These are phyloP conservation scores for Pleurotus ostreatus DNA, from an alignment of 768 basidiomycete species.

Conservation along the genomic window DNA sequence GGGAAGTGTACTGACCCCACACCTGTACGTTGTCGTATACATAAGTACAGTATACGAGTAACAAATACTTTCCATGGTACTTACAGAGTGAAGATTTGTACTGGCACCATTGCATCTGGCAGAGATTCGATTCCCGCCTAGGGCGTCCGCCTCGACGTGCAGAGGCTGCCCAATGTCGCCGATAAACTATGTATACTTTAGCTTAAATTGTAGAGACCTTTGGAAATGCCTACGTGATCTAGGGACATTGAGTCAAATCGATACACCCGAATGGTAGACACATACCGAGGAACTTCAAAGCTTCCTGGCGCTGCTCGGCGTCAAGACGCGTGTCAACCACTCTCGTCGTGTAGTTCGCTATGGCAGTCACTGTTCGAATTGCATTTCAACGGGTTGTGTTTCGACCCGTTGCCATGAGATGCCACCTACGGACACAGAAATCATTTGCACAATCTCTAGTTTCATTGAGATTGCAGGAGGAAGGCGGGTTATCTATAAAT, in stretches of 20 bases:
- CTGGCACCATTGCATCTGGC: conserved; percentile 33
- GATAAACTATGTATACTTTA: conserved; percentile 28
- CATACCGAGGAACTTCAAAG: conserved; percentile 48
- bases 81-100: conserved; percentile 42
- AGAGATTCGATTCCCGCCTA: conserved; percentile 41
- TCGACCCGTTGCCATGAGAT: conserved; percentile 18
- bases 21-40: conserved; percentile 16
- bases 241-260: neutral
- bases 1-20: conserved; percentile 26
- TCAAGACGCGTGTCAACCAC: conserved; percentile 39
- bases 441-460: conserved; percentile 40
- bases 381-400: conserved; percentile 3
- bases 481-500: conserved; percentile 33
- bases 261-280: neutral
- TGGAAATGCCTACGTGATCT: conserved; percentile 27
- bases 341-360: conserved; percentile 53
- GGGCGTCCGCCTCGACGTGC: conserved; percentile 38
- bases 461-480: conserved; percentile 47
- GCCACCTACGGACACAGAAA: conserved; percentile 35
- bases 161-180: conserved; percentile 49
- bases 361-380: conserved; percentile 39
- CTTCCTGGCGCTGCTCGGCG: conserved; percentile 41
- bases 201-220: neutral
- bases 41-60: neutral
- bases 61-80: conserved; percentile 5